These are phyloP conservation scores for Microstegium vimineum DNA, from an alignment of 176 grass and related monocot species.

Conservation along the genomic window DNA sequence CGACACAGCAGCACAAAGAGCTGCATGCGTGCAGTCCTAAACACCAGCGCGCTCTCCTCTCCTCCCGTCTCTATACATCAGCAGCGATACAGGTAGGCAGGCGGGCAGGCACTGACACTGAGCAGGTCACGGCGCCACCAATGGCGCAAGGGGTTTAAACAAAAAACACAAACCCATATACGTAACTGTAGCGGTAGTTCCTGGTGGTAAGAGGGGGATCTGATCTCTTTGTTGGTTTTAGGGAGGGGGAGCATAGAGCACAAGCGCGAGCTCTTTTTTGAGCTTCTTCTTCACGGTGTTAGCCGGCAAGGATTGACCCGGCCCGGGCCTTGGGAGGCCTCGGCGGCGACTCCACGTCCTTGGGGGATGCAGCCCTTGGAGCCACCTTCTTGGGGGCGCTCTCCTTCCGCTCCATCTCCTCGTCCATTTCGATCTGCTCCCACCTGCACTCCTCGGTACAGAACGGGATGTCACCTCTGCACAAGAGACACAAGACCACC, in stretches of 20 bases:
- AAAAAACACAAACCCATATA: conserved; percentile 57
- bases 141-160: conserved; percentile 35
- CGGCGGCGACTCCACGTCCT: conserved; percentile 35
- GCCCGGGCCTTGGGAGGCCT: conserved; percentile 45
- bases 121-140: conserved; percentile 3
- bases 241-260: background rate
- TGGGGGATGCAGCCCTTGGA: background rate
- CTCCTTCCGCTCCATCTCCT: conserved; percentile 46
- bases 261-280: conserved; percentile 1
- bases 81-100: conserved; percentile 23
- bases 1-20: background rate
- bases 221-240: conserved; percentile 17
- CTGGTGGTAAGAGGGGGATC: conserved; percentile 21
- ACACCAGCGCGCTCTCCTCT: conserved; percentile 16
- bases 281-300: background rate
- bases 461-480: conserved; percentile 68
- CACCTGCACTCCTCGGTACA: conserved; percentile 67
- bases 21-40: background rate
- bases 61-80: conserved; percentile 30
- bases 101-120: conserved; percentile 25
- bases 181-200: conserved; percentile 12
- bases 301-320: conserved; percentile 56
- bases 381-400: conserved; percentile 32
- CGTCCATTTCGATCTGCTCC: conserved; percentile 71
- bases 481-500: background rate